A percentile compares a stretch with the other conserved stretches of the same genome.
Evolutionary conservation across 257 asterid genomes (phyloP).

Genomic region (Coffea canephora): DNA sequence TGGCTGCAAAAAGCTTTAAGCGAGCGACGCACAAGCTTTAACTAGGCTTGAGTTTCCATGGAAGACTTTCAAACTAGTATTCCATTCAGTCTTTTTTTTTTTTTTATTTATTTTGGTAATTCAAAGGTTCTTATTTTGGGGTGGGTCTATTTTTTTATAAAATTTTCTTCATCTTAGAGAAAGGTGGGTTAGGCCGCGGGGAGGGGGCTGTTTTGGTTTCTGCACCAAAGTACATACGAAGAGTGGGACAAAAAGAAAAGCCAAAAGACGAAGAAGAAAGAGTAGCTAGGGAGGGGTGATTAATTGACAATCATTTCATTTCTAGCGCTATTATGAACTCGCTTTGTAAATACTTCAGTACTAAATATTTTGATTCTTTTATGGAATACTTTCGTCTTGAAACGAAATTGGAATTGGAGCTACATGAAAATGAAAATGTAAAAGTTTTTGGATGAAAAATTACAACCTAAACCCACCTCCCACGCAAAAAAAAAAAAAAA

Average conservation of each 20-base stretch:
- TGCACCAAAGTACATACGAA: not conserved
- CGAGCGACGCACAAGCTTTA: not conserved
- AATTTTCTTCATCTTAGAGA: not conserved
- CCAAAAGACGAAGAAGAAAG: not conserved
- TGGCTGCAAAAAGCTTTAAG: not conserved
- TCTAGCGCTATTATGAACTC: not conserved
- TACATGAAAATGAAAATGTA: not conserved
- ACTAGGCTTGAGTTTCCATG: not conserved
- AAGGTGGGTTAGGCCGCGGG: too few relatives aligned
- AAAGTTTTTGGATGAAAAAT: too few relatives aligned
- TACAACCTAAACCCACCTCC: too few relatives aligned
- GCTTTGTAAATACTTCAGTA: not conserved
- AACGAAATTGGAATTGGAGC: not conserved
- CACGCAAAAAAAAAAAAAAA: too few relatives aligned
- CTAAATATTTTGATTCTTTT: not conserved
- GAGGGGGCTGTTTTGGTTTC: not conserved
- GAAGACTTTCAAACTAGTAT: not conserved
- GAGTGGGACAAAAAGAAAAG: not conserved
- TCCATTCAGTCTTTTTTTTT: not conserved
- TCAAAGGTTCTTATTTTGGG: not conserved
- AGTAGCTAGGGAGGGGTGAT: not conserved
- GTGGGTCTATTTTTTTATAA: not conserved
- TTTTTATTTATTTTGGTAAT: too few relatives aligned
- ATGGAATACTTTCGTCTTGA: not conserved
- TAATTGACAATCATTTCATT: not conserved